Percentiles rank a stretch among this genome's conserved stretches.
phyloP scores from a whole-genome alignment of 257 asterid genomes.

The Pogostemon cablin region DNA sequence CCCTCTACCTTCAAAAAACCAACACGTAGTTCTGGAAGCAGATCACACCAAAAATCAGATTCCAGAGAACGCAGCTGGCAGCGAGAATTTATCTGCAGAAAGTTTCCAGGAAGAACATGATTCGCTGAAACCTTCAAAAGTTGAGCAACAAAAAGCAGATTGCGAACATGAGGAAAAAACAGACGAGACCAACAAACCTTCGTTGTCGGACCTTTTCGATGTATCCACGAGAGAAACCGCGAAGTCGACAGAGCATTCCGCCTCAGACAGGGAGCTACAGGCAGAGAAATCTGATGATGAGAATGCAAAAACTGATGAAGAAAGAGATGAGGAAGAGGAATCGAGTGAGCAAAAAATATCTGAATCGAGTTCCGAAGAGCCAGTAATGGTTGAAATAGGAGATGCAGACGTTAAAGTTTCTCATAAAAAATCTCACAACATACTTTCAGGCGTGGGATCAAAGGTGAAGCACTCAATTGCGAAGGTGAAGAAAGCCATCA shows the following conservation, averaged over 20 bases:
- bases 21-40: constrained; percentile 35
- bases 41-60: constrained; percentile 22
- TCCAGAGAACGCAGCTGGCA: constrained; percentile 27
- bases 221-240: constrained; percentile 35
- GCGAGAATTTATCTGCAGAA: constrained; percentile 35
- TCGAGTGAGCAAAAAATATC: constrained; percentile 39
- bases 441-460: constrained; percentile 86
- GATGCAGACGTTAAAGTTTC: constrained; percentile 58
- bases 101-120: constrained; percentile 32
- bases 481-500: constrained; percentile 86
- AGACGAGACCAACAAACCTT: constrained; percentile 28
- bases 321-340: constrained; percentile 46
- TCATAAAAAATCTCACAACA: constrained; percentile 71
- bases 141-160: constrained; percentile 31
- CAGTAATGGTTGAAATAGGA: constrained; percentile 60
- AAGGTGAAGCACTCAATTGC: constrained; percentile 90
- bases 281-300: constrained; percentile 38
- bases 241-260: constrained; percentile 26
- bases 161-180: constrained; percentile 27
- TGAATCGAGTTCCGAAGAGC: constrained; percentile 50
- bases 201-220: constrained; percentile 42
- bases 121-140: constrained; percentile 23
- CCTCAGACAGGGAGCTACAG: constrained; percentile 33
- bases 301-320: constrained; percentile 47
- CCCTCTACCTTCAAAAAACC: constrained; percentile 29